phyloP scores from a whole-genome alignment of 805 yeast species.

The Wickerhamiella nectarea region DNA sequence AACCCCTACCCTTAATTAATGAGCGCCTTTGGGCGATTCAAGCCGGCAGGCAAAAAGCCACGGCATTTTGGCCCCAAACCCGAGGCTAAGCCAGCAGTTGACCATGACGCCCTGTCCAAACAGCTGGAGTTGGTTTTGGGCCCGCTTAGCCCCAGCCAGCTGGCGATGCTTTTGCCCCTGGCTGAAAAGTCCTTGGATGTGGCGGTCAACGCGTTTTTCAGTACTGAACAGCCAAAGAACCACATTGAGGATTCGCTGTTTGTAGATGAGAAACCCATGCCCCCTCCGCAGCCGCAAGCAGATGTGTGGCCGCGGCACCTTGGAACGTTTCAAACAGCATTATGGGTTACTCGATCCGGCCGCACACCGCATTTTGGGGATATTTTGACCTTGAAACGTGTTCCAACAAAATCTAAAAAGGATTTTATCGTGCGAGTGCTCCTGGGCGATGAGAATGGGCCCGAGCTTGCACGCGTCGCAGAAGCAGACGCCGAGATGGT shows the following conservation, averaged over 20 bases:
- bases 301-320: conserved; percentile 16
- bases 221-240: background rate
- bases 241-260: background rate
- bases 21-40: conserved; percentile 10
- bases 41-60: conserved; percentile 13
- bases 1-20: conserved; percentile 14
- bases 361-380: conserved; percentile 23
- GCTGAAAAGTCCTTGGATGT: conserved; percentile 19
- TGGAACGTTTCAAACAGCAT: conserved; percentile 28
- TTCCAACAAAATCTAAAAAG: conserved; percentile 12
- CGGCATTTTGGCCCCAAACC: conserved; percentile 11
- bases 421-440: conserved; percentile 24
- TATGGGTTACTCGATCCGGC: conserved; percentile 29
- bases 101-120: conserved; percentile 7
- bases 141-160: conserved; percentile 12
- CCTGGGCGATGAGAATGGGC: conserved; percentile 19
- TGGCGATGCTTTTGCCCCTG: conserved; percentile 13
- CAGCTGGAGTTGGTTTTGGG: conserved; percentile 23
- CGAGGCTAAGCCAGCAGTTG: background rate
- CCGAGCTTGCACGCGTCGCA: conserved; percentile 67
- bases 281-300: conserved; percentile 14
- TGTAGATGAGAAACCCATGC: background rate
- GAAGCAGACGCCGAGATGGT: conserved; percentile 54
- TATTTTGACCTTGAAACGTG: conserved; percentile 19
- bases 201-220: conserved; percentile 23